Percentiles rank a stretch among this genome's conserved stretches.
Conservation (phyloP, 2,329 filamentous ascomycete species). For the Colletotrichum gloeosporioides region DNA sequence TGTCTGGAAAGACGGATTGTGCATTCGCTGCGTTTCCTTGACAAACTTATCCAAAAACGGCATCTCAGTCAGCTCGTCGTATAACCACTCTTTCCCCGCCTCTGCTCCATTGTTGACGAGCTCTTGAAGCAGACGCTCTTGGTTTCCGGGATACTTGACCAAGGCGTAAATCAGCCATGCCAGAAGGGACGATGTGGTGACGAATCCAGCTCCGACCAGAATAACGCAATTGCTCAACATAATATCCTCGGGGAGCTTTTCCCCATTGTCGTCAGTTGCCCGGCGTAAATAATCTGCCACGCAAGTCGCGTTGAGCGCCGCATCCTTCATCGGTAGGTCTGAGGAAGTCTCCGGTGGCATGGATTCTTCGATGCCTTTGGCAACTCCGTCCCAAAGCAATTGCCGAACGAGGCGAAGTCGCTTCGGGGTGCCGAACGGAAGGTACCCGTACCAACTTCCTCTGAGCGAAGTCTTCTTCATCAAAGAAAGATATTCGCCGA, state of each 20-base stretch:
- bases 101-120: background rate
- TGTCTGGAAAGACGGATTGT: constrained; percentile 5
- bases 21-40: constrained; percentile 5
- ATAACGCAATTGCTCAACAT: constrained; percentile 6
- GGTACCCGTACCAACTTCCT: constrained; percentile 1
- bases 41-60: background rate
- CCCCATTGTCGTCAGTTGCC: background rate
- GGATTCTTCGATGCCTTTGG: background rate
- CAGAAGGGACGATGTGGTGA: background rate
- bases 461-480: constrained; percentile 1
- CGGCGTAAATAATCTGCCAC: constrained; percentile 4
- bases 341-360: background rate
- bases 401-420: background rate
- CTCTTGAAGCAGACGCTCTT: background rate
- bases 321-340: background rate
- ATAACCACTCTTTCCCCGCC: background rate
- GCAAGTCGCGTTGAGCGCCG: background rate
- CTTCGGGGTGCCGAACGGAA: background rate
- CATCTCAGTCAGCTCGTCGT: background rate
- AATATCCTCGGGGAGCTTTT: background rate
- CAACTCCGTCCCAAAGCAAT: background rate
- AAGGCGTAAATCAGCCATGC: background rate
- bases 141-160: background rate
- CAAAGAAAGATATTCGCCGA: constrained; percentile 6
- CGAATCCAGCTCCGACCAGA: constrained; percentile 2